Percentiles rank a stretch among this genome's conserved stretches.
phyloP scores from a whole-genome alignment of 306 rosid genomes.

The Arachis hypogaea region DNA sequence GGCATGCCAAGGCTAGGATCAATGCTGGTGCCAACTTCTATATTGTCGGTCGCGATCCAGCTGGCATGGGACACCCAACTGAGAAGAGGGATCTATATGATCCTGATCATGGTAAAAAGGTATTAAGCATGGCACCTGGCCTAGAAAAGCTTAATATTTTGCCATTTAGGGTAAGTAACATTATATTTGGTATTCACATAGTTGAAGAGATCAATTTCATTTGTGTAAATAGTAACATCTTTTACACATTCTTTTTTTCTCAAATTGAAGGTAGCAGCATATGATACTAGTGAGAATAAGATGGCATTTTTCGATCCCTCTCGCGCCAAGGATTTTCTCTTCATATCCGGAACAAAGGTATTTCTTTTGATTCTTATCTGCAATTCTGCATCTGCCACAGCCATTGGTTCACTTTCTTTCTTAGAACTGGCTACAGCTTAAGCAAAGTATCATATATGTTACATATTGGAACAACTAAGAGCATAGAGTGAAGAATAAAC shows the following conservation, averaged over 20 bases:
- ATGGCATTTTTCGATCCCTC: constrained; percentile 96
- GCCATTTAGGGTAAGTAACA: constrained; percentile 79
- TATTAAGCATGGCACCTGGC: constrained; percentile 96
- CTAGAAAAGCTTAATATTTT: constrained; percentile 92
- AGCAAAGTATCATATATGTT: constrained; percentile 1
- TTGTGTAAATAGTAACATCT: no score
- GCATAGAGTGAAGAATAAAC: constrained; percentile 6
- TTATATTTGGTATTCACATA: background rate
- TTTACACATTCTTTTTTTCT: background rate
- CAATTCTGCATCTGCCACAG: background rate
- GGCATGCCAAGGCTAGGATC: constrained; percentile 97
- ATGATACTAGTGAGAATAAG: constrained; percentile 73
- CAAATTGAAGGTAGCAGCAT: constrained; percentile 87
- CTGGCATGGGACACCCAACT: constrained; percentile 96
- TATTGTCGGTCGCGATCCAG: constrained; percentile 96
- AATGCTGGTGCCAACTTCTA: constrained; percentile 97
- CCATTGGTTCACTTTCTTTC: constrained; percentile 7
- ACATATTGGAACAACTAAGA: background rate
- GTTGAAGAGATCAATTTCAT: background rate
- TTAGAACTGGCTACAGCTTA: constrained; percentile 17
- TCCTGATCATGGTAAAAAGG: constrained; percentile 97
- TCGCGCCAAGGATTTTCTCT: constrained; percentile 84
- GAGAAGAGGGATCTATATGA: constrained; percentile 92
- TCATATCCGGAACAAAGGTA: constrained; percentile 98
- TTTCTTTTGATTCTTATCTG: background rate